Evolutionary conservation across 768 basidiomycete species (phyloP).

Genomic region (Amanita pseudoporphyria): DNA sequence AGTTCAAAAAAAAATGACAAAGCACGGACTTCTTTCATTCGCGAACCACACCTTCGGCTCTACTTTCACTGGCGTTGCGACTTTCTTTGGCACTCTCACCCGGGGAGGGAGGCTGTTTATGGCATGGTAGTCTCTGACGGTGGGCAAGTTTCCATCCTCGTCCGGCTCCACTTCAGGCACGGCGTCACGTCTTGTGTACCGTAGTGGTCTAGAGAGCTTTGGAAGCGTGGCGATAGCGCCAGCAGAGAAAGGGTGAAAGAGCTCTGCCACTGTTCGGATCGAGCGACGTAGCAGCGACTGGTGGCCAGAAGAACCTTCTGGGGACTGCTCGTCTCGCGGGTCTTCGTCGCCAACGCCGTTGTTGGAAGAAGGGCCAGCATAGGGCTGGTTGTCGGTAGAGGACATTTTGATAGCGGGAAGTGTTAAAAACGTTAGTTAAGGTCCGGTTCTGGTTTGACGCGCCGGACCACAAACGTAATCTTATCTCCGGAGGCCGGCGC

Average conservation of each 20-base stretch:
- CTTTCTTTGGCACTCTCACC: slow-evolving; percentile 75
- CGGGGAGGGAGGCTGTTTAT: slow-evolving; percentile 56
- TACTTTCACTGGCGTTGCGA: slow-evolving; percentile 73
- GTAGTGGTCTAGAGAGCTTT: slow-evolving; percentile 28
- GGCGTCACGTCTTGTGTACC: slow-evolving; percentile 62
- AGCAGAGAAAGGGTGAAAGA: slow-evolving; percentile 61
- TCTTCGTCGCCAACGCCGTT: neutral
- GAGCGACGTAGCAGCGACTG: slow-evolving; percentile 7
- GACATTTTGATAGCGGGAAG: neutral
- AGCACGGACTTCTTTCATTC: slow-evolving; percentile 74
- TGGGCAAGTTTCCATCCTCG: slow-evolving; percentile 43
- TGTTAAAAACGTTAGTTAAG: too few species aligned
- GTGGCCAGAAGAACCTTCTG: neutral
- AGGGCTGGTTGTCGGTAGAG: slow-evolving; percentile 5
- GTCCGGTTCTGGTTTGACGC: neutral
- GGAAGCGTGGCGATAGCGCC: slow-evolving; percentile 46
- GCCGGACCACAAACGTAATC: neutral
- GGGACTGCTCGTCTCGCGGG: neutral
- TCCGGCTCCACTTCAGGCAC: slow-evolving; percentile 55
- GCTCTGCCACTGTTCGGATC: slow-evolving; percentile 27
- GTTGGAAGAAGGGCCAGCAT: neutral
- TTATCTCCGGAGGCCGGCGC: neutral
- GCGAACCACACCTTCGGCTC: slow-evolving; percentile 98
- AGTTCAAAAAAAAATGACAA: neutral
- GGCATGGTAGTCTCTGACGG: slow-evolving; percentile 65